phyloP scores from a whole-genome alignment of 495 filamentous ascomycete species.

The Podospora pseudoanserina region DNA sequence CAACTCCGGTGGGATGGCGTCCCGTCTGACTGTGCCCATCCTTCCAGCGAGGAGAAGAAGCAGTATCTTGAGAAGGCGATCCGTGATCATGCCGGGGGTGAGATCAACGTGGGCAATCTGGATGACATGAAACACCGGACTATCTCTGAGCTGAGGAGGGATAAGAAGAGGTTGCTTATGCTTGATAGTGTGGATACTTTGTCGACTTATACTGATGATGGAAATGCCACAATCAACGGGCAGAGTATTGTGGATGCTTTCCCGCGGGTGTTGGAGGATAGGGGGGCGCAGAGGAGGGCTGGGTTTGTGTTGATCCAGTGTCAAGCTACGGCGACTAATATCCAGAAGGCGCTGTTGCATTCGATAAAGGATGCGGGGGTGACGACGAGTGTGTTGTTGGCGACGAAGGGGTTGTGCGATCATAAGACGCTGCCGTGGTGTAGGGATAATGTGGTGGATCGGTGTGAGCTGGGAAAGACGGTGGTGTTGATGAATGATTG shows the following conservation, averaged over 20 bases:
- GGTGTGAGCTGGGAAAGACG: slow-evolving; percentile 36
- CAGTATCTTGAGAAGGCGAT: slow-evolving; percentile 41
- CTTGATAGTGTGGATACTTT: slow-evolving; percentile 42
- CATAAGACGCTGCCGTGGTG: slow-evolving; percentile 50
- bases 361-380: slow-evolving; percentile 44
- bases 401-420: slow-evolving; percentile 52
- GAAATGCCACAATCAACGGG: slow-evolving; percentile 48
- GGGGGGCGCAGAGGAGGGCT: slow-evolving; percentile 35
- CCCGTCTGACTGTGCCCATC: slow-evolving; percentile 42
- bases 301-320: slow-evolving; percentile 51
- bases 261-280: slow-evolving; percentile 31
- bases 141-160: slow-evolving; percentile 41
- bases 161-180: slow-evolving; percentile 47
- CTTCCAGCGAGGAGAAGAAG: slow-evolving; percentile 41
- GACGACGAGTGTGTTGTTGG: slow-evolving; percentile 42
- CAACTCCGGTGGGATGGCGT: slow-evolving; percentile 55
- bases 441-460: slow-evolving; percentile 36
- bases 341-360: slow-evolving; percentile 44
- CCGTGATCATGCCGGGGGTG: slow-evolving; percentile 22
- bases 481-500: slow-evolving; percentile 56
- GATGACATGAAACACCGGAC: slow-evolving; percentile 36
- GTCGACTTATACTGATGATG: slow-evolving; percentile 51
- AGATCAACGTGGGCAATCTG: slow-evolving; percentile 31
- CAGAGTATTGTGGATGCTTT: slow-evolving; percentile 45
- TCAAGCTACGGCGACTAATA: slow-evolving; percentile 53